Evolutionary conservation across 1,139 yeast species (phyloP).

Genomic region (Zygoascus meyerae): DNA sequence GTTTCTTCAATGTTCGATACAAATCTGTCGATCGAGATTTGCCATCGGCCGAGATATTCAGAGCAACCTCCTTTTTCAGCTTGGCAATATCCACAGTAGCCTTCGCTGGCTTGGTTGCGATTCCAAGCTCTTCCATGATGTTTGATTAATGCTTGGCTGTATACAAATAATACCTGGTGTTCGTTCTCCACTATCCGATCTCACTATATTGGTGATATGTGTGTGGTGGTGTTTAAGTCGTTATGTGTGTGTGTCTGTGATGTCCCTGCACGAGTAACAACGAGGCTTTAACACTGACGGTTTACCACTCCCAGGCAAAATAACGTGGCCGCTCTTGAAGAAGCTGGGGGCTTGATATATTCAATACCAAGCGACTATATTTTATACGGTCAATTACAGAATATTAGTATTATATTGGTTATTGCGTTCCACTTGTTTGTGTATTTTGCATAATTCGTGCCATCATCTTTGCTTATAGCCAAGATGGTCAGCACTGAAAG

Average conservation of each 20-base stretch:
- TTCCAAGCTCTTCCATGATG: constrained; percentile 57
- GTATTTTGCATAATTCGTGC: no score
- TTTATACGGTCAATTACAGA: no score
- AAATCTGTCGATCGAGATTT: constrained; percentile 45
- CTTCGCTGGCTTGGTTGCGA: constrained; percentile 31
- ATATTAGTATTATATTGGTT: no score
- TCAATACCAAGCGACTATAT: no score
- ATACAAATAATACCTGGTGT: not conserved
- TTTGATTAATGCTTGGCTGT: no score
- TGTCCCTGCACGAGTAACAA: not conserved
- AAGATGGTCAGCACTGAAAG: no score
- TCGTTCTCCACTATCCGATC: not conserved
- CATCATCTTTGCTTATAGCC: no score
- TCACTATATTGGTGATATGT: not conserved
- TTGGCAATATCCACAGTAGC: constrained; percentile 10
- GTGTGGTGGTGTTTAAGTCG: not conserved
- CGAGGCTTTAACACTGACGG: no score
- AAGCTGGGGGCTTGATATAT: no score
- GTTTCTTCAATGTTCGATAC: constrained; percentile 74
- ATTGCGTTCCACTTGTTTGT: no score
- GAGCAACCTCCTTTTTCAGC: not conserved
- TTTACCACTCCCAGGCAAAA: no score
- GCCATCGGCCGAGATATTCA: constrained; percentile 6
- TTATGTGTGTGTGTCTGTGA: not conserved
- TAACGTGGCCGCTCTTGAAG: no score